Evolutionary conservation across 202 grass and related monocot species (phyloP).

Genomic region (Brachypodium distachyon): DNA sequence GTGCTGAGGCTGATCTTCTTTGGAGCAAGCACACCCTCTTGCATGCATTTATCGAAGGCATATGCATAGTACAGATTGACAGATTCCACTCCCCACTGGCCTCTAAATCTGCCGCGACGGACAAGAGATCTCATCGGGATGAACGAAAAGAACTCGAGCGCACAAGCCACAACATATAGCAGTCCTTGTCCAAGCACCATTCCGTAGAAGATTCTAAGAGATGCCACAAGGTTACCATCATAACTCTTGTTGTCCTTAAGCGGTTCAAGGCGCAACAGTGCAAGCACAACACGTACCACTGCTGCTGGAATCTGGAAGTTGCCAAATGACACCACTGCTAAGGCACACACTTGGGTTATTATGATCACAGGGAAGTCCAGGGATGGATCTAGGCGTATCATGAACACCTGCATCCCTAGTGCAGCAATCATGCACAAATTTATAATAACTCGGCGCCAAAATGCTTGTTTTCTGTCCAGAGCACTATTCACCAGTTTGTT

Average conservation of each 20-base stretch:
- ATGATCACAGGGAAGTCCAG: accelerated
- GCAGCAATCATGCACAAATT: background rate
- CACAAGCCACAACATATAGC: background rate
- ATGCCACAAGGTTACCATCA: background rate
- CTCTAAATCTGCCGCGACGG: background rate
- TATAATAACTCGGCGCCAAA: background rate
- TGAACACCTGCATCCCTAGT: background rate
- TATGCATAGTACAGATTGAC: background rate
- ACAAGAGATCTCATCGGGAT: background rate
- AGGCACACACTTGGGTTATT: accelerated
- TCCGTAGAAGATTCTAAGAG: background rate
- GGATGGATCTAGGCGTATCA: background rate
- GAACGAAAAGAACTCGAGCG: background rate
- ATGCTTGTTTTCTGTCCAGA: background rate
- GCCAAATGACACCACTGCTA: background rate
- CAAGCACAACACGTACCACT: background rate
- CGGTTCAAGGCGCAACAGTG: accelerated
- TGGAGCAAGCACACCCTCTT: background rate
- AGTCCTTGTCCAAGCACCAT: conserved; percentile 21
- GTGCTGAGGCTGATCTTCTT: background rate
- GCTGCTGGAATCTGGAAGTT: conserved; percentile 18
- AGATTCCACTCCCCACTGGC: background rate
- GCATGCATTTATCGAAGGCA: background rate
- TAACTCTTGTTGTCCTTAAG: accelerated
- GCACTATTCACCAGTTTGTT: background rate